Evolutionary conservation across 306 rosid species (phyloP), one percentile per base, ranked within the genome.

Genomic region (Ormosia semicastrata): DNA sequence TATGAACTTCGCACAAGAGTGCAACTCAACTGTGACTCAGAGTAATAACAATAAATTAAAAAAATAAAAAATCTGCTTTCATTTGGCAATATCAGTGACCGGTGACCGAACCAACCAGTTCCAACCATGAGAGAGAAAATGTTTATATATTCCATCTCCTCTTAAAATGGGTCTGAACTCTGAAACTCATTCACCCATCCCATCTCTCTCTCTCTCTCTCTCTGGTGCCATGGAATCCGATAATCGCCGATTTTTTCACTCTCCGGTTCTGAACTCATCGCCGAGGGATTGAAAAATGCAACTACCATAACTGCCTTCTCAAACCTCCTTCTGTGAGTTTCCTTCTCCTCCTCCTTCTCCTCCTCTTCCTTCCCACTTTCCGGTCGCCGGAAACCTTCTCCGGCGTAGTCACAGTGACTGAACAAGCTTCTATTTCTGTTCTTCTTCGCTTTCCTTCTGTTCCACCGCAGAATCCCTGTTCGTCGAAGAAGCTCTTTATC

Each of bases 21-120:
- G n/a, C n/a, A n/a, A 32, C 37, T 49, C 66, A 5, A 24, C 60
- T n/a, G 46, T 32, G 39, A 4, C 7, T 70, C 3, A 33, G 41
- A 63, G 9, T 4, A 11, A 7, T 34, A 12, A 0, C 17, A 36
- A 64, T 36, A 14, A 36, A 12, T 36, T 12, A 11, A 32, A 0
- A 17, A 8, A 32, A 8, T 10, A 46, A 81, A 82, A 87, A 70
- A 81, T 83, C 87, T 72, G 1, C 74, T 57, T 10, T 12, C 59
- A 79, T 57, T 52, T 15, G 15, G n/a, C 87, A 72, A 72, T 49
- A 77, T 49, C 82, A 77, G 63, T 65, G 15, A 93, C 96, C 83
- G 89, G 88, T 64, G 32, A 93, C 97, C 96, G 87, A 65, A 18
- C 71, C 7, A 84, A 74, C 82, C 89, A 84, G 96, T 95, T 64